These are phyloP conservation scores for Entelexis sorbosivorans DNA, from an alignment of 1,139 yeast genomes.

Conservation along the genomic window DNA sequence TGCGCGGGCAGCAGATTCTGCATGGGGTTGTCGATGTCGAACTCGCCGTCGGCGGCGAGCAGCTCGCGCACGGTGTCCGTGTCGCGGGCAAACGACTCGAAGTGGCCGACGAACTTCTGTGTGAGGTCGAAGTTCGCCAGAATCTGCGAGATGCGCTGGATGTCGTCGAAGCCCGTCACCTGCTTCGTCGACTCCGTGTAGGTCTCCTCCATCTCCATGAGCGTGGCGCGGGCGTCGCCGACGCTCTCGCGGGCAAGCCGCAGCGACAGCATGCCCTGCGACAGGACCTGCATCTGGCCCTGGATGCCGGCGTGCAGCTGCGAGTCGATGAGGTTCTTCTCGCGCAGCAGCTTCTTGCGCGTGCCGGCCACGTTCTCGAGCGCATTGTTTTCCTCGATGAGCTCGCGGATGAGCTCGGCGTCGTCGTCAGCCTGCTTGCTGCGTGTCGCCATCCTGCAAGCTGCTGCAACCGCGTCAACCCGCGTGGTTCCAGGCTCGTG, in stretches of 20 bases:
- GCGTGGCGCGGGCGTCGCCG: constrained; percentile 27
- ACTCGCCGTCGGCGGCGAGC: constrained; percentile 47
- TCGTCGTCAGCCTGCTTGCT: constrained; percentile 8
- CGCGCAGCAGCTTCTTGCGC: constrained; percentile 52
- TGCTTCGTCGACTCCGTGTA: constrained; percentile 25
- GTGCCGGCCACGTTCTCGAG: constrained; percentile 45
- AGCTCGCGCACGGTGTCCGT: constrained; percentile 42
- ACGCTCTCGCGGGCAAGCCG: constrained; percentile 27
- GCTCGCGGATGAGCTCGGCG: constrained; percentile 25
- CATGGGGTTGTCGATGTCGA: constrained; percentile 42
- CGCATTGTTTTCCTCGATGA: constrained; percentile 34
- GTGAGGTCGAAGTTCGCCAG: constrained; percentile 67
- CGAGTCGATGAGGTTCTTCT: constrained; percentile 61
- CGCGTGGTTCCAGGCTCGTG: too few species aligned
- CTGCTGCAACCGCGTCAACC: too few species aligned
- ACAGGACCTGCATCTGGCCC: constrained; percentile 42
- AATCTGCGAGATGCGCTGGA: constrained; percentile 52
- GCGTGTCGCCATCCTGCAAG: neutral
- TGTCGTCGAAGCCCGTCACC: constrained; percentile 43
- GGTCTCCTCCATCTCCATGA: constrained; percentile 23
- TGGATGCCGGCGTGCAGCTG: constrained; percentile 57
- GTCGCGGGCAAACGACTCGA: constrained; percentile 45
- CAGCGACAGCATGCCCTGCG: constrained; percentile 29
- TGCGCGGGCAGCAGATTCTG: constrained; percentile 58
- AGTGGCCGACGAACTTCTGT: constrained; percentile 51